Evolutionary conservation across 2,329 filamentous ascomycete genomes (phyloP).

Genomic region (Trichoderma atroviride): DNA sequence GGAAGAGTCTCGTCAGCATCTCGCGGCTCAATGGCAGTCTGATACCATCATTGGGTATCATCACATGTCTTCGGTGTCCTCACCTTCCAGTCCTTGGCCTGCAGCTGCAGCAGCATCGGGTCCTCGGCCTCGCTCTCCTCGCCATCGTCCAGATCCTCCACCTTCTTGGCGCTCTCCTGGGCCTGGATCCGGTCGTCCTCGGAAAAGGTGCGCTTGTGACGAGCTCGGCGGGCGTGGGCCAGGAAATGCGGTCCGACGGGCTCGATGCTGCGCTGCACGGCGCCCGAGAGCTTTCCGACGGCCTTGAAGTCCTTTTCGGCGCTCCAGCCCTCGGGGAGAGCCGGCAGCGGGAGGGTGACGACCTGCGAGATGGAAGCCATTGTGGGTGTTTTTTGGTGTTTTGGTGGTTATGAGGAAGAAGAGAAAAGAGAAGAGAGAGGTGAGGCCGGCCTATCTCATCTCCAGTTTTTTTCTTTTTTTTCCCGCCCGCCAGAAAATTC

Average conservation of each 20-base stretch:
- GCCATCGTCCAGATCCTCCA: conserved; percentile 85
- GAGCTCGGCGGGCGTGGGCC: conserved; percentile 91
- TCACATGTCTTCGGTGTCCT: not conserved
- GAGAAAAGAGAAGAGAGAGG: not conserved
- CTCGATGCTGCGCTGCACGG: conserved; percentile 86
- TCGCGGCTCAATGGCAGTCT: not conserved
- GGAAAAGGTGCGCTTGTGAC: conserved; percentile 96
- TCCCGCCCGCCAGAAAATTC: conserved; percentile 8
- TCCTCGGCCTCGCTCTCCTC: conserved; percentile 96
- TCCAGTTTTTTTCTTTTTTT: conserved; percentile 28
- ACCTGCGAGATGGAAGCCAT: conserved; percentile 70
- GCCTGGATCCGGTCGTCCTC: conserved; percentile 98
- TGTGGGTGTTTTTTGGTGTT: conserved; percentile 6
- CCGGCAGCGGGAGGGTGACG: conserved; percentile 68
- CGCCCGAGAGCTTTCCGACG: conserved; percentile 72
- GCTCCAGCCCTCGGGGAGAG: conserved; percentile 78
- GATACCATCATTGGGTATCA: not conserved
- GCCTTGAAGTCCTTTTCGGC: conserved; percentile 92
- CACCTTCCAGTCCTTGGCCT: conserved; percentile 99
- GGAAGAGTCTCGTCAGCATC: not conserved
- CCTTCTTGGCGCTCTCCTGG: conserved; percentile 90
- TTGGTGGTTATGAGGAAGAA: not conserved
- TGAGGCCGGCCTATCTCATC: not conserved
- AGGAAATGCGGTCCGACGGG: conserved; percentile 97
- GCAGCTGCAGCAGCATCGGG: conserved; percentile 83